Evolutionary conservation across 805 yeast species (phyloP).

Genomic region (Candida maesae): DNA sequence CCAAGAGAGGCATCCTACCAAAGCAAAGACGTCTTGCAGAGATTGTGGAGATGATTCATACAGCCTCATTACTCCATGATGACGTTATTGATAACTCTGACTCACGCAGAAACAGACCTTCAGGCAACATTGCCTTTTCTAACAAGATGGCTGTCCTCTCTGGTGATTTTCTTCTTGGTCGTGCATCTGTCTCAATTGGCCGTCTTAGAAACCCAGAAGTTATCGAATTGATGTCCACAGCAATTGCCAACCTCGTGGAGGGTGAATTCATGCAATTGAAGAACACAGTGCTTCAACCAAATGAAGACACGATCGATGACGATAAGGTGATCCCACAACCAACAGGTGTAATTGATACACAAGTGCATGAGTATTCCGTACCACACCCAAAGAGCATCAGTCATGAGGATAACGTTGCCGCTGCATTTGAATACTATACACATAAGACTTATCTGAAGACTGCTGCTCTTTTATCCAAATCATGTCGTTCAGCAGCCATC

Average conservation of each 20-base stretch:
- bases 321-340: slow-evolving; percentile 47
- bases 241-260: slow-evolving; percentile 95
- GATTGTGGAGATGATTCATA: slow-evolving; percentile 97
- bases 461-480: slow-evolving; percentile 90
- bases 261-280: slow-evolving; percentile 99
- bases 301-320: slow-evolving; percentile 44
- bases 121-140: slow-evolving; percentile 90
- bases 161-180: slow-evolving; percentile 90
- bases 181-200: slow-evolving; percentile 95
- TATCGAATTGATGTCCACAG: slow-evolving; percentile 89
- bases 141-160: slow-evolving; percentile 97
- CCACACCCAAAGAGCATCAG: slow-evolving; percentile 34
- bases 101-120: slow-evolving; percentile 83
- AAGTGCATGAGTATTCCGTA: slow-evolving; percentile 34
- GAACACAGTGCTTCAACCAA: slow-evolving; percentile 71
- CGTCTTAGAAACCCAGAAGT: slow-evolving; percentile 95
- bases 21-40: slow-evolving; percentile 95
- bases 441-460: slow-evolving; percentile 96
- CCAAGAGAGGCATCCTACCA: slow-evolving; percentile 76
- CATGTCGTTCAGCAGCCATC: slow-evolving; percentile 90
- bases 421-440: slow-evolving; percentile 92
- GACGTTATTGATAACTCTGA: slow-evolving; percentile 93
- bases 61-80: slow-evolving; percentile 92
- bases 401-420: slow-evolving; percentile 64
- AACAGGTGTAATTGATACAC: slow-evolving; percentile 60